phyloP scores from a whole-genome alignment of 441 rosid genomes.

The Theobroma grandiflorum region DNA sequence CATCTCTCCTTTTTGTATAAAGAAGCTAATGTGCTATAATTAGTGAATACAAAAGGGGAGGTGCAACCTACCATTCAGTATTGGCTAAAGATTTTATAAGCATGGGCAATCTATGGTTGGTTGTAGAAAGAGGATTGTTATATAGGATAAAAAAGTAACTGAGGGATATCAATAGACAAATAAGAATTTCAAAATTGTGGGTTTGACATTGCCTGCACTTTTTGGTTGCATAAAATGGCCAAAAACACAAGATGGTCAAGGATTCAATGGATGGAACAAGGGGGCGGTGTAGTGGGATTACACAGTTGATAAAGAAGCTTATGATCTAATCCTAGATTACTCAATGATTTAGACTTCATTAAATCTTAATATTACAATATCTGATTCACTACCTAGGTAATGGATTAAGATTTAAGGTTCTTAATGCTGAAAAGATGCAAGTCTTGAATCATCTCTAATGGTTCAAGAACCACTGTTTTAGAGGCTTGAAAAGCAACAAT shows the following conservation, averaged over 20 bases:
- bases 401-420: background rate
- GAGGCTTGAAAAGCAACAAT: no score
- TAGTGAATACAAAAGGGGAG: slow-evolving; percentile 30
- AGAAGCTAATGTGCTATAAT: slow-evolving; percentile 40
- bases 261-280: slow-evolving; percentile 28
- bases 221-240: slow-evolving; percentile 37
- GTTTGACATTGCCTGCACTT: slow-evolving; percentile 43
- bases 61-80: slow-evolving; percentile 6
- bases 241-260: slow-evolving; percentile 29
- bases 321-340: slow-evolving; percentile 6
- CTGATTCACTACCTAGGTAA: background rate
- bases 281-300: slow-evolving; percentile 19
- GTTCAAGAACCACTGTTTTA: background rate
- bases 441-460: background rate
- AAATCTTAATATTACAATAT: background rate
- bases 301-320: background rate
- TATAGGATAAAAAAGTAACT: background rate
- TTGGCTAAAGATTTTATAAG: slow-evolving; percentile 11
- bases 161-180: slow-evolving; percentile 22
- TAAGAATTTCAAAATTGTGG: slow-evolving; percentile 37
- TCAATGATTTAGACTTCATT: slow-evolving; percentile 18
- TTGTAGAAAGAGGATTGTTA: slow-evolving; percentile 20
- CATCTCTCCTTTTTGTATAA: slow-evolving; percentile 32
- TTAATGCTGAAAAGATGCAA: background rate
- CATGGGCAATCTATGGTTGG: slow-evolving; percentile 26